Evolutionary conservation across 495 filamentous ascomycete genomes (phyloP).

Genomic region (Penicillium desertorum): DNA sequence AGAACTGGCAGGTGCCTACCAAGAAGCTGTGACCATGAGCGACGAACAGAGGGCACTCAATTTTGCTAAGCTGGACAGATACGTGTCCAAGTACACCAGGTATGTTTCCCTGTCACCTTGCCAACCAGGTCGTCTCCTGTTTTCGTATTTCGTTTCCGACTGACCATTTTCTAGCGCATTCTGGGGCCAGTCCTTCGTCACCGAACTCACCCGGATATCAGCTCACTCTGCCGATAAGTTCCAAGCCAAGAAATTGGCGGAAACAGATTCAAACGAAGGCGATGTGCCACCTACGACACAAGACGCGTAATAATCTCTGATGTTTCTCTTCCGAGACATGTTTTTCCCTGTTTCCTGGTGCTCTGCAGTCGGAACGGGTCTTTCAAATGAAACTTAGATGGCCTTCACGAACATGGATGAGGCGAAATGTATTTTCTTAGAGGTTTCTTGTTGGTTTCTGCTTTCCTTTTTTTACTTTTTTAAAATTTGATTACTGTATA

Average conservation of each 20-base stretch:
- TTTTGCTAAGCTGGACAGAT: constrained; percentile 85
- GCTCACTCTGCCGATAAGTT: constrained; percentile 46
- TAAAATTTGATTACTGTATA: constrained; percentile 4
- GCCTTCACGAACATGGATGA: constrained; percentile 30
- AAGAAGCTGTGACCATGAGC: constrained; percentile 91
- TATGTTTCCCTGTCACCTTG: constrained; percentile 28
- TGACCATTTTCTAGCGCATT: constrained; percentile 62
- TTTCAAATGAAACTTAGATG: constrained; percentile 25
- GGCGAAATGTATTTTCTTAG: constrained; percentile 33
- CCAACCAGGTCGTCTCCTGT: not conserved
- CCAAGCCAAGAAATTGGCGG: constrained; percentile 36
- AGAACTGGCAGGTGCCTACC: constrained; percentile 87
- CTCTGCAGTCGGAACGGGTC: not conserved
- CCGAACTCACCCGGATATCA: constrained; percentile 73
- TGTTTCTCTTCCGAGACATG: constrained; percentile 2
- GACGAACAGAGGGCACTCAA: constrained; percentile 81
- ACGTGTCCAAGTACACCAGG: constrained; percentile 94
- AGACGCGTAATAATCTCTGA: constrained; percentile 8
- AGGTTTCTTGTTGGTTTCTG: constrained; percentile 13
- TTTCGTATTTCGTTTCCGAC: not conserved
- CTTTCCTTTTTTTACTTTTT: not conserved
- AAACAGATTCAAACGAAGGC: constrained; percentile 17
- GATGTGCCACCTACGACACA: constrained; percentile 8
- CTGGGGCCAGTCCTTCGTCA: constrained; percentile 95
- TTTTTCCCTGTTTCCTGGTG: not conserved